Base-by-base conservation (phyloP, 495 filamentous ascomycete species). In the Rhizodiscina lignyota region DNA sequence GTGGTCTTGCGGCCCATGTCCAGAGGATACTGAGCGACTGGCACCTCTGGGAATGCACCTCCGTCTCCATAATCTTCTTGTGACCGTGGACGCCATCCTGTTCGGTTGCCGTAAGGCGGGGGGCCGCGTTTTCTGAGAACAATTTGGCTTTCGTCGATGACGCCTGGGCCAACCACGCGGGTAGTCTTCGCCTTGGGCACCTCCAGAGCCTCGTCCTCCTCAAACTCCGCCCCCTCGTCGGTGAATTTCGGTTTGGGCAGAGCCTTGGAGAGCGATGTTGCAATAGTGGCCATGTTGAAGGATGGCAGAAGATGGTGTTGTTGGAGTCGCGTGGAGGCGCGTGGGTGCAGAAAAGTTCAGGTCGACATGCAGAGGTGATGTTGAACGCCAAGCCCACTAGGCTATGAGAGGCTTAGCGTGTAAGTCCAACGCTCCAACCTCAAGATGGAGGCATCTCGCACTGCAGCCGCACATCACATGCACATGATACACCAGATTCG, bases 11-110 rank as follows among this genome's bases (percentile, higher is more conserved):
- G 70, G 23, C 89, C 91, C 85, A 94, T 91, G 40, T 87, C 79
- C 22, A 91, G 74, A 29, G 87, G 87, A 51, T 97, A 97, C 48
- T 97, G 89, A 18, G 87, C 89, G 31, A 96, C 72, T 18, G 79
- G 74, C 30, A 97, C 77, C 54, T 97, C 89, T 22, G 89, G 85
- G 56, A 96, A 97, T 32, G 87, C 85, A 48, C 89, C 89, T 38
- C 89, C 89, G 63, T 96, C 86, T 47, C 81, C 86, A 59, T 82
- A 96, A 58, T 96, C 91, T 56, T 94, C 86, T 41, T 74, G 63
- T 8, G 66, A 67, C 41, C 84, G 74, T 13, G 85, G 85, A 40
- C 86, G 75, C 85, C 85, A 94, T 69, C 78, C 76, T 53, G 75
- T 52, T 41, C 85, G 78, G 44, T 86, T 74, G 22, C 76, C 75